A percentile compares a stretch with the other conserved stretches of the same genome.
phyloP scores from a whole-genome alignment of 208 protist genomes.

The Wallacemonas sp. region DNA sequence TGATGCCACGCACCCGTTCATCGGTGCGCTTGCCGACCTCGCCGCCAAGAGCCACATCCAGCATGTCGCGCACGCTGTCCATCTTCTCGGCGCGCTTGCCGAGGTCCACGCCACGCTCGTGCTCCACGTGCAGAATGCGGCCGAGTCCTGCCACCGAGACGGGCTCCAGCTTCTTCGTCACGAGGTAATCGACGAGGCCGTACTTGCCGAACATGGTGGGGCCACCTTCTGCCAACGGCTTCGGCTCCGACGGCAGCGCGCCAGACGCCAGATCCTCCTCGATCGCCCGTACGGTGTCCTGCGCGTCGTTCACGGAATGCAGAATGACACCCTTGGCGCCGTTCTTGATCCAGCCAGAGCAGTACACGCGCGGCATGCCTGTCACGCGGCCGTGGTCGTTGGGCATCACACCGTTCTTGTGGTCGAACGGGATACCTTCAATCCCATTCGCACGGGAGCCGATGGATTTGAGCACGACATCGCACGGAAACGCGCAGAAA shows the following conservation, averaged over 20 bases:
- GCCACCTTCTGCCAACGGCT: conserved; percentile 15
- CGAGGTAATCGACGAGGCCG: conserved; percentile 82
- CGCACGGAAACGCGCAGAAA: conserved; percentile 75
- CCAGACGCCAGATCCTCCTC: conserved; percentile 59
- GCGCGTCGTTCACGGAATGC: conserved; percentile 75
- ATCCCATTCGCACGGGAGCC: conserved; percentile 68
- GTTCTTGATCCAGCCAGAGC: conserved; percentile 91
- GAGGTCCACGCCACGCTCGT: conserved; percentile 77
- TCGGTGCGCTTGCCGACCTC: conserved; percentile 70
- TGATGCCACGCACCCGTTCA: conserved; percentile 71
- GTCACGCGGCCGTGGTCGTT: conserved; percentile 67
- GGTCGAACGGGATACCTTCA: conserved; percentile 78
- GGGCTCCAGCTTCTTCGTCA: conserved; percentile 72
- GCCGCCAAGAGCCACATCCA: conserved; percentile 82
- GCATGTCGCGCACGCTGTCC: conserved; percentile 74
- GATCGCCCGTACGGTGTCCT: conserved; percentile 66
- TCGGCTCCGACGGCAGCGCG: conserved; percentile 40
- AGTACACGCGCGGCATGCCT: conserved; percentile 83
- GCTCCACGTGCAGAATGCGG: conserved; percentile 83
- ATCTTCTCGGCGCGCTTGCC: conserved; percentile 86
- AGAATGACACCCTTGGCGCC: conserved; percentile 91
- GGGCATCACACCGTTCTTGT: conserved; percentile 59
- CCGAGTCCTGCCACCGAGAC: conserved; percentile 81
- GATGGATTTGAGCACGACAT: conserved; percentile 86
- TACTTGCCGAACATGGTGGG: conserved; percentile 82